phyloP scores from a whole-genome alignment of 495 filamentous ascomycete genomes.

The Cercophora scortea region DNA sequence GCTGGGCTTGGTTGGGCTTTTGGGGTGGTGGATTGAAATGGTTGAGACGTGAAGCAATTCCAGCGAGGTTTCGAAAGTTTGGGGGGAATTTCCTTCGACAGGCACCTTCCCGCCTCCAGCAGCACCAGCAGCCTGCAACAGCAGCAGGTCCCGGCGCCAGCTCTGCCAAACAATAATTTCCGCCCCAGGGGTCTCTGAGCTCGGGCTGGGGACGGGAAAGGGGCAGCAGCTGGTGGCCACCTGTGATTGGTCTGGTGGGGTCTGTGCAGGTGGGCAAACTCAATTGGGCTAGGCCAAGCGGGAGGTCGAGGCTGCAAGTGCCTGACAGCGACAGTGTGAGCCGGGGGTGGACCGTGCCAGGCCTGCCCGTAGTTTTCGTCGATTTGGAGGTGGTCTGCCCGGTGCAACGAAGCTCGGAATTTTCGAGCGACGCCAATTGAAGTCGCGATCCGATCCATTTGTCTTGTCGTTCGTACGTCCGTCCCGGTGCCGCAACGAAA shows the following conservation, averaged over 20 bases:
- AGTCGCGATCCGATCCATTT: background rate
- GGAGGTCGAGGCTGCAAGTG: slow-evolving; percentile 1
- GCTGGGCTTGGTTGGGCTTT: background rate
- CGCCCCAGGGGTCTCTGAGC: slow-evolving; percentile 27
- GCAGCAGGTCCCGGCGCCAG: too few species aligned
- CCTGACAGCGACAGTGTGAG: slow-evolving; percentile 3
- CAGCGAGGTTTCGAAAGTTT: slow-evolving; percentile 12
- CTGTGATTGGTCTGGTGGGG: slow-evolving; percentile 31
- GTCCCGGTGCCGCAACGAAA: background rate
- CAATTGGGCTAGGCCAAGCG: slow-evolving; percentile 12
- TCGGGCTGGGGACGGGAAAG: slow-evolving; percentile 27
- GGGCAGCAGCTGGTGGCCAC: slow-evolving; percentile 26
- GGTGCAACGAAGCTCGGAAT: slow-evolving; percentile 2
- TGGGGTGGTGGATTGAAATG: slow-evolving; percentile 15
- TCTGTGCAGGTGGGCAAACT: slow-evolving; percentile 22
- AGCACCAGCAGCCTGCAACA: slow-evolving; percentile 5
- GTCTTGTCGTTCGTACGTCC: too few species aligned
- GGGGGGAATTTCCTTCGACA: slow-evolving; percentile 18
- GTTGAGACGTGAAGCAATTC: slow-evolving; percentile 9
- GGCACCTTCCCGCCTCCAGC: slow-evolving; percentile 26
- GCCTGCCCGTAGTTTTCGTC: slow-evolving; percentile 7
- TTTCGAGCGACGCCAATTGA: slow-evolving; percentile 14
- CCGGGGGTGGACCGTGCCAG: slow-evolving; percentile 21
- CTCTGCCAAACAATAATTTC: slow-evolving; percentile 42
- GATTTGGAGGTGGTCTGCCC: too few species aligned